phyloP scores from a whole-genome alignment of 306 rosid genomes.

The apple (Malus domestica) region ASM211411v1 NC_041804.1:19285001-19285500 shows the following conservation, averaged over 20 bases:
- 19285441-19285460: constrained; percentile 16
- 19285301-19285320: not conserved
- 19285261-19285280: not conserved
- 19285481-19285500: not conserved
- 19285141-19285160: not conserved
- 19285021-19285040: not conserved
- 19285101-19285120: not conserved
- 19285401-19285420: constrained; percentile 33
- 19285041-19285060: not conserved
- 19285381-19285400: constrained; percentile 13
- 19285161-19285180: not conserved
- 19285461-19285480: constrained; percentile 4
- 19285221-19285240: not conserved
- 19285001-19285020: constrained; percentile 20
- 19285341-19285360: constrained; percentile 14
- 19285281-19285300: not conserved
- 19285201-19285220: not conserved
- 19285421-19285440: constrained; percentile 7
- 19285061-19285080: not conserved
- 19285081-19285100: not conserved
- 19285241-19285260: not conserved
- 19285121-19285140: not conserved
- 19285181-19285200: not conserved
- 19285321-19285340: constrained; percentile 26
- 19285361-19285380: constrained; percentile 2